Evolutionary conservation across 1,284 basidiomycete genomes (phyloP).

Genomic region (Taiwanofungus camphoratus): DNA sequence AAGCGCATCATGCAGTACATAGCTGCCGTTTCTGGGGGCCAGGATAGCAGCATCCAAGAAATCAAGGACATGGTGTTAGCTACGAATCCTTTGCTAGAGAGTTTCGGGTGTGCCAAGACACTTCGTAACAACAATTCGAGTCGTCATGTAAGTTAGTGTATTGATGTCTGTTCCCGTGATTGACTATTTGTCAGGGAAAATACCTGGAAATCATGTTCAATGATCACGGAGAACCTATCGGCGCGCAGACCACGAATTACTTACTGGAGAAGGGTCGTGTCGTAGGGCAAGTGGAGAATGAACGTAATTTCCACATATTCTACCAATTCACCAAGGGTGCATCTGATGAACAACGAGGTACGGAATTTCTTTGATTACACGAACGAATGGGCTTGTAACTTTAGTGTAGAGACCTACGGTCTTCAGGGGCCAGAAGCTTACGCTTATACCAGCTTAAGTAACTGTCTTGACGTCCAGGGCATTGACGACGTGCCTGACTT

Average conservation of each 20-base stretch:
- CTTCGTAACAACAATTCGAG: conserved; percentile 98
- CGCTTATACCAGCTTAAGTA: conserved; percentile 87
- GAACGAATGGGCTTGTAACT: conserved; percentile 9
- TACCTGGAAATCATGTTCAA: conserved; percentile 99
- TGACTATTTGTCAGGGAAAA: conserved; percentile 69
- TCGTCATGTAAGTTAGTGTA: conserved; percentile 73
- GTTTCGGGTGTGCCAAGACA: conserved; percentile 99
- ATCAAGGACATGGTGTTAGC: conserved; percentile 99
- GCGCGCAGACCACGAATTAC: conserved; percentile 98
- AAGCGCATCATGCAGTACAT: conserved; percentile 99
- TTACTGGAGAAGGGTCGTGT: conserved; percentile 96
- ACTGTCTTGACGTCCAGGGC: conserved; percentile 87
- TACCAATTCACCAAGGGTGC: conserved; percentile 99
- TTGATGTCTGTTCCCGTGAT: conserved; percentile 9
- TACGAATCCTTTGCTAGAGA: conserved; percentile 96
- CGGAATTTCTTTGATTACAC: conserved; percentile 13
- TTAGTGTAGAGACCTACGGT: conserved; percentile 80
- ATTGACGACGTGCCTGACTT: conserved; percentile 92
- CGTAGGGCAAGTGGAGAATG: conserved; percentile 94
- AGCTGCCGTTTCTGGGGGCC: conserved; percentile 89
- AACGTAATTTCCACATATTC: conserved; percentile 99
- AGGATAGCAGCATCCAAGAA: conserved; percentile 84
- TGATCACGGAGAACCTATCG: conserved; percentile 85
- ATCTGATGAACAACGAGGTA: conserved; percentile 81
- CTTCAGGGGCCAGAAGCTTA: conserved; percentile 97